Evolutionary conservation across 176 grass and related monocot species (phyloP).

Genomic region (Thalia dealbata): DNA sequence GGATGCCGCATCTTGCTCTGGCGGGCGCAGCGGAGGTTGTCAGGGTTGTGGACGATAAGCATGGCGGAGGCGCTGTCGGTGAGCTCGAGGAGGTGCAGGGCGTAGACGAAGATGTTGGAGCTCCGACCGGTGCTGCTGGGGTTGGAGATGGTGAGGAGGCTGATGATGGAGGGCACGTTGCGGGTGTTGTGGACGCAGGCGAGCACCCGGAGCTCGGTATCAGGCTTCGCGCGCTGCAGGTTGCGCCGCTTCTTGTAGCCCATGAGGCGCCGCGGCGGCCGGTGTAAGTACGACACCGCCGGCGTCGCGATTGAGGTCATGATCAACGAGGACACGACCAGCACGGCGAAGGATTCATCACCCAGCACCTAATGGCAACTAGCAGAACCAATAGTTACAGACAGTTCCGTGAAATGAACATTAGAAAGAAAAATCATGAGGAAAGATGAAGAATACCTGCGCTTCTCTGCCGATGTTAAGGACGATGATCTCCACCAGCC

Average conservation of each 20-base stretch:
- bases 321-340: slow-evolving; percentile 50
- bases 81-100: slow-evolving; percentile 89
- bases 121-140: slow-evolving; percentile 78
- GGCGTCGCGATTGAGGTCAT: slow-evolving; percentile 67
- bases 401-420: no score
- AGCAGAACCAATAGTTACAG: background rate
- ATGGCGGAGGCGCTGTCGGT: slow-evolving; percentile 71
- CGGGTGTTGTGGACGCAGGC: slow-evolving; percentile 69
- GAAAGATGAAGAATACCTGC: background rate
- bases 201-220: slow-evolving; percentile 83
- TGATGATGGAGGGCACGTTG: slow-evolving; percentile 71
- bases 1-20: background rate
- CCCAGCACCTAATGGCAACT: slow-evolving; percentile 26
- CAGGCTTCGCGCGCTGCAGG: slow-evolving; percentile 56
- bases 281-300: slow-evolving; percentile 33
- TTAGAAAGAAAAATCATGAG: background rate
- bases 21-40: background rate
- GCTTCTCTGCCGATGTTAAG: background rate
- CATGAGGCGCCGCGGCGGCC: slow-evolving; percentile 33
- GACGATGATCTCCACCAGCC: background rate
- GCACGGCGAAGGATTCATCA: slow-evolving; percentile 50
- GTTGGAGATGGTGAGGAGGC: slow-evolving; percentile 54
- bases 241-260: slow-evolving; percentile 86
- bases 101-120: slow-evolving; percentile 78
- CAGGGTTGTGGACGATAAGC: slow-evolving; percentile 41